Conservation (phyloP, 2,329 filamentous ascomycete genomes). For the Penicillium sclerotiorum region DNA sequence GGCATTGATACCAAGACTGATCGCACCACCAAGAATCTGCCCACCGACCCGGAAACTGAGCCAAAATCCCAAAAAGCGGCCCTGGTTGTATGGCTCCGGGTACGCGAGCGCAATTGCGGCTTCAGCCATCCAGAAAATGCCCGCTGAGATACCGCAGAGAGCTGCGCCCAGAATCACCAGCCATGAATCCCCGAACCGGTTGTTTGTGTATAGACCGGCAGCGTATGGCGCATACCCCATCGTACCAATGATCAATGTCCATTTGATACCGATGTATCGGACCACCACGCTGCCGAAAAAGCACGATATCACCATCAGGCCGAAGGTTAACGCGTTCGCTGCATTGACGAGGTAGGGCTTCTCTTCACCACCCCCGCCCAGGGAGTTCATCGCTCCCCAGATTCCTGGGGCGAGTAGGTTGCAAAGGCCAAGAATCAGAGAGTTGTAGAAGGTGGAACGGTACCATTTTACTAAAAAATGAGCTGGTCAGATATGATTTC, state of each 20-base stretch:
- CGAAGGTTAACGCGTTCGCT: slow-evolving; percentile 72
- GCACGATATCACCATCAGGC: slow-evolving; percentile 72
- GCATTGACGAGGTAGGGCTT: slow-evolving; percentile 69
- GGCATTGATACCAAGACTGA: slow-evolving; percentile 69
- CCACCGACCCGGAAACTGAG: slow-evolving; percentile 63
- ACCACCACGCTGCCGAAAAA: slow-evolving; percentile 67
- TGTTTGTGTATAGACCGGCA: slow-evolving; percentile 72
- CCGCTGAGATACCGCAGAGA: slow-evolving; percentile 69
- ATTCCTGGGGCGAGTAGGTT: slow-evolving; percentile 72
- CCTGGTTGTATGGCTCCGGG: slow-evolving; percentile 69
- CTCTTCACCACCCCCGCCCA: slow-evolving; percentile 69
- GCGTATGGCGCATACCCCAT: slow-evolving; percentile 72
- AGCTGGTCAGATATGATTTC: too few relatives aligned
- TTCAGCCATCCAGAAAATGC: slow-evolving; percentile 76
- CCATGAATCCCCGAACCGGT: slow-evolving; percentile 70
- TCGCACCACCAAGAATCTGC: slow-evolving; percentile 71
- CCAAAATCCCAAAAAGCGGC: slow-evolving; percentile 69
- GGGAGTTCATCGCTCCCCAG: slow-evolving; percentile 73
- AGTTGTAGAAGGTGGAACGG: slow-evolving; percentile 72
- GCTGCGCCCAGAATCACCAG: slow-evolving; percentile 69
- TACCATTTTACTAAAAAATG: slow-evolving; percentile 63
- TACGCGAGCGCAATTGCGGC: slow-evolving; percentile 73
- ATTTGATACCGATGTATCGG: slow-evolving; percentile 70
- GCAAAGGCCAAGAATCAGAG: slow-evolving; percentile 69
- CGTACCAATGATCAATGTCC: slow-evolving; percentile 70